phyloP scores from a whole-genome alignment of 2,329 filamentous ascomycete species.

The Colletotrichum caudatum region DNA sequence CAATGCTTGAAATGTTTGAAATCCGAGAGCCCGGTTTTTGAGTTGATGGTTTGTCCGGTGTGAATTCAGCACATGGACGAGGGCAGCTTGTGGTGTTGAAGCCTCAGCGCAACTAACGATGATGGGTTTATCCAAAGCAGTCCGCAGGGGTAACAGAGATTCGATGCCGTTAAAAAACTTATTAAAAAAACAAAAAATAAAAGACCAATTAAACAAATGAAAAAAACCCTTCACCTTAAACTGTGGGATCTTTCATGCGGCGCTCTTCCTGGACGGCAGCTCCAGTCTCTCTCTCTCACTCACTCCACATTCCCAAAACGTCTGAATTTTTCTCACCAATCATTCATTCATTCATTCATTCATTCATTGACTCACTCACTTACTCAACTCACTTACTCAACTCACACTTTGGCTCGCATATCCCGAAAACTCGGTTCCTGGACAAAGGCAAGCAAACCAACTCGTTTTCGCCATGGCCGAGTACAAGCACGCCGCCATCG shows the following conservation, averaged over 20 bases:
- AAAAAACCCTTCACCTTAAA: slow-evolving; percentile 11
- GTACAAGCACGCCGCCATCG: slow-evolving; percentile 22
- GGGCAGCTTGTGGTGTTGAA: not conserved
- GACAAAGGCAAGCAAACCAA: too few relatives aligned
- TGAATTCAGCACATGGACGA: not conserved
- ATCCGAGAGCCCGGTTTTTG: not conserved
- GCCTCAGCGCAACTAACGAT: not conserved
- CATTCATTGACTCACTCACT: not conserved
- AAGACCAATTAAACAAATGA: not conserved
- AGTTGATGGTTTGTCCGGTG: too few relatives aligned
- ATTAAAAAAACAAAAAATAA: slow-evolving; percentile 6
- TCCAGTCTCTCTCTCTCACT: slow-evolving; percentile 33
- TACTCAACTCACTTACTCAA: not conserved
- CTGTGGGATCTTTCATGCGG: slow-evolving; percentile 35
- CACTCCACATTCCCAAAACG: slow-evolving; percentile 39
- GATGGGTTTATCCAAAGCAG: not conserved
- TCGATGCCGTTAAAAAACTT: too few relatives aligned
- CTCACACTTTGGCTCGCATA: not conserved
- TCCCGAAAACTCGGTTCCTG: not conserved
- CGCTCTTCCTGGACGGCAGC: slow-evolving; percentile 26
- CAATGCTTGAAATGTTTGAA: not conserved
- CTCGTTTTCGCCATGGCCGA: slow-evolving; percentile 15
- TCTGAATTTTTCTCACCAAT: slow-evolving; percentile 29
- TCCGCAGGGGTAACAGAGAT: too few relatives aligned
- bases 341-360: not conserved